Base-by-base conservation (phyloP, 306 rosid species). In the Fragaria vesca region DNA sequence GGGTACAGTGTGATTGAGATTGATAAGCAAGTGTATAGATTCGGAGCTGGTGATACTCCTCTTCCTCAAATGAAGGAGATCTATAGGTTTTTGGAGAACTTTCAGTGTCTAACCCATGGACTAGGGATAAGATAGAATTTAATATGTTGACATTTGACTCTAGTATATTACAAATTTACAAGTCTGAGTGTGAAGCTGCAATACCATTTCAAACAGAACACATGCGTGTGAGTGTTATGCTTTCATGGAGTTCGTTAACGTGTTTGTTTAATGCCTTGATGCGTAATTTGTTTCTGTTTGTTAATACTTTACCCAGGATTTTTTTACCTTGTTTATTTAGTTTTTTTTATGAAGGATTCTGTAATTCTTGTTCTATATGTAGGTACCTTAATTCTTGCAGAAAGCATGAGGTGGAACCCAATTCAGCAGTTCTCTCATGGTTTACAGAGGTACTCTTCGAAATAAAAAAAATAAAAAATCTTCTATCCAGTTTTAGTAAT, bases 1-100 rank as follows among this genome's bases (percentile, higher is more conserved):
- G 98, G 96, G 24, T 90, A 78, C 79, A 94, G 98, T 79, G 66
- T 92, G 57, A 86, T 94, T 72, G 90, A 92, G 84, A 80, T 92
- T 81, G 89, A 87, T 79, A 86, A 85, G 73, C 81, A 70, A 87
- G 88, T 86, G 66, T 86, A 80, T 69, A 88, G 90, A 85, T 90
- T 91, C 75, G 96, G 91, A 78, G 94, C 96, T 69, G 92, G 96
- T 63, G 90, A 86, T 79, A 67, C 88, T 79, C 81, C 86, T 82
- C 83, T 82, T 75, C 76, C 83, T 83, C 81, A 86, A 83, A 77
- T 84, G 83, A 81, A 84, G 21, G 88, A 88, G 85, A 81, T 83
- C 40, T 80, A 43, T 69, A 73, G 61, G 57, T 78, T 83, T 79
- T 65, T 85, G 60, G 85, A 91, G 46, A 85, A 81, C 6, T 86